These are phyloP conservation scores for Phanerochaete carnosa DNA, from an alignment of 768 basidiomycete species.

Conservation along the genomic window DNA sequence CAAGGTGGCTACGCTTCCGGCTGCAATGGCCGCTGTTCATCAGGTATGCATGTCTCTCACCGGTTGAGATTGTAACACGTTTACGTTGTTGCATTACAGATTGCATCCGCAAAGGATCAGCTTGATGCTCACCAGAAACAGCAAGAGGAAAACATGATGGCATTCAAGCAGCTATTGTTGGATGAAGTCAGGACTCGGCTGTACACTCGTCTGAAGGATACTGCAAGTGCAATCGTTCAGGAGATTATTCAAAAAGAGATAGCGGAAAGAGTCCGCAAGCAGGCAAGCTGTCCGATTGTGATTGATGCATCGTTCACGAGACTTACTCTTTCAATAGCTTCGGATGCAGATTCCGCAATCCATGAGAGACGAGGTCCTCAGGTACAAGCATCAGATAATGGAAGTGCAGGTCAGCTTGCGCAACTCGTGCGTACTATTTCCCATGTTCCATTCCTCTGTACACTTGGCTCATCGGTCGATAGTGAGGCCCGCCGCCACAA, in stretches of 20 bases:
- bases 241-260: conserved; percentile 35
- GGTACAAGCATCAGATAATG: conserved; percentile 40
- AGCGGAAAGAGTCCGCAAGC: conserved; percentile 37
- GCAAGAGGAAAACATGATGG: conserved; percentile 37
- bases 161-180: conserved; percentile 33
- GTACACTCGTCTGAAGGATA: conserved; percentile 38
- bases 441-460: not conserved
- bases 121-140: conserved; percentile 36
- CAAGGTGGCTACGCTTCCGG: conserved; percentile 39
- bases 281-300: conserved; percentile 30
- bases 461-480: conserved; percentile 4
- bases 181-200: conserved; percentile 27
- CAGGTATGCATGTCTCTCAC: conserved; percentile 32
- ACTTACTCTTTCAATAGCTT: conserved; percentile 31
- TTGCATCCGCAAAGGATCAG: conserved; percentile 34
- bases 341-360: conserved; percentile 38
- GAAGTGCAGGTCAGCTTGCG: conserved; percentile 41
- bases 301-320: not conserved
- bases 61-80: conserved; percentile 11
- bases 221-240: conserved; percentile 35
- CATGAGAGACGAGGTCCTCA: conserved; percentile 36
- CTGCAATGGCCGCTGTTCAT: conserved; percentile 41
- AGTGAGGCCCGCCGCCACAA: conserved; percentile 49
- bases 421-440: conserved; percentile 39
- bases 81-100: conserved; percentile 25